Base-by-base conservation (phyloP, 441 rosid genomes). In the Mallotus repandus region DNA sequence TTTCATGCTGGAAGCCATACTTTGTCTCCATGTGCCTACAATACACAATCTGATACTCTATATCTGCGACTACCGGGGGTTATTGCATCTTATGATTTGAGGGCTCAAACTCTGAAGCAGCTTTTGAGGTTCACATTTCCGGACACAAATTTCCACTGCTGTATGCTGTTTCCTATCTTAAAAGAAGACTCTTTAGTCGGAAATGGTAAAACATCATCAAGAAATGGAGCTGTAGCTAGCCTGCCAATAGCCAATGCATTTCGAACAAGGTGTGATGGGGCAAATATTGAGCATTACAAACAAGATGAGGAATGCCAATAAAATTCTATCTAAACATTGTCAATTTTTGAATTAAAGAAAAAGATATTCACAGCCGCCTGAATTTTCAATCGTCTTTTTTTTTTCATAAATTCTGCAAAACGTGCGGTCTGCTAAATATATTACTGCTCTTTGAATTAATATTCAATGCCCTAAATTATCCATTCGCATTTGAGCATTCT, bases 1-100 rank as follows among this genome's bases (percentile, higher is more conserved):
- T 25, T 25, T 25, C 29, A 25, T 25, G 29, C 56, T 29, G 69
- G 69, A 66, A 49, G 56, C 69, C 56, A 25, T 21, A 54, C 41
- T 66, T 66, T 48, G 53, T 66, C 19, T 48, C 69, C 69, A 49
- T 66, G 69, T 54, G 41, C 71, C 32, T 68, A 68, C 12, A 41
- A 29, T 32, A 48, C 32, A 52, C 12, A 68, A 15, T 18, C 12
- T 7, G 48, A 67, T 16, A 29, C 60, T 7, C 32, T 53, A 32
- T 68, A 18, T 53, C 71, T 53, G 29, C 45, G 46, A 13, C 29
- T 68, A 19, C 71, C 71, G 10, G 59, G 71, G 18, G 4, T 52
- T 32, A 53, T 68, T 18, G 57, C 32, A 25, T 29, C 25, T n/a
- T 68, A 53, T 32, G 71, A 32, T 52, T 32, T 49, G 15, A 68